These are phyloP conservation scores for Neonectria sp. DNA, from an alignment of 2,329 filamentous ascomycete genomes.

Conservation along the genomic window DNA sequence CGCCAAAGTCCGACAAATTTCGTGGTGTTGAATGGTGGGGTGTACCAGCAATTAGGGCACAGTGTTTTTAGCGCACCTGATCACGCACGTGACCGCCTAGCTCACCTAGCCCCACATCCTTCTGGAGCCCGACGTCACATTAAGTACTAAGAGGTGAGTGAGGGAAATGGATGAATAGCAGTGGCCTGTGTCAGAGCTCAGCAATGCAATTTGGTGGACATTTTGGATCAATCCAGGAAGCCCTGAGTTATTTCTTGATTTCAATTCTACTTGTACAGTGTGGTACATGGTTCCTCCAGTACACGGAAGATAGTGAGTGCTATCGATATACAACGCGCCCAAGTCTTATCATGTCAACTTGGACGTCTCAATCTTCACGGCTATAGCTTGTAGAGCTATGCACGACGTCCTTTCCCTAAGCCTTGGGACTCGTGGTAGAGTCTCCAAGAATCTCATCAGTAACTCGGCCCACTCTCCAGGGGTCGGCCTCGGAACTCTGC, in stretches of 20 bases:
- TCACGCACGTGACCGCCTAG: conserved; percentile 41
- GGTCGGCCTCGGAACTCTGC: conserved; percentile 24
- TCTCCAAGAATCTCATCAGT: conserved; percentile 49
- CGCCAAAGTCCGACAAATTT: conserved; percentile 44
- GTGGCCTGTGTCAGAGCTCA: neutral
- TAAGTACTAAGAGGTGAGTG: neutral
- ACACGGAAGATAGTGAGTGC: conserved; percentile 37
- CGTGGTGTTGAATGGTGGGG: conserved; percentile 47
- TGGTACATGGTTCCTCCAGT: conserved; percentile 46
- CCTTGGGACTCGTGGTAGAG: conserved; percentile 10
- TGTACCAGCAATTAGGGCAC: conserved; percentile 50
- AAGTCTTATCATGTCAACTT: conserved; percentile 21
- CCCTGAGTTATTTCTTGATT: conserved; percentile 37
- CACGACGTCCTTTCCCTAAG: conserved; percentile 70
- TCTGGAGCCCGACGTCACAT: neutral
- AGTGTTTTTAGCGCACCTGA: conserved; percentile 36
- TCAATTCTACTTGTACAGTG: conserved; percentile 52
- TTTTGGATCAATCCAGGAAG: conserved; percentile 36
- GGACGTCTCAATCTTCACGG: conserved; percentile 44
- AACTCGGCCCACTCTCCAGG: conserved; percentile 44
- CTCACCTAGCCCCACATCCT: neutral
- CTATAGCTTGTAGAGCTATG: conserved; percentile 59
- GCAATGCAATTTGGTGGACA: conserved; percentile 7
- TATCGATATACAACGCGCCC: conserved; percentile 44
- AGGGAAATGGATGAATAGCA: neutral